Base-by-base conservation (phyloP, 306 rosid genomes). In the Arachis hypogaea region DNA sequence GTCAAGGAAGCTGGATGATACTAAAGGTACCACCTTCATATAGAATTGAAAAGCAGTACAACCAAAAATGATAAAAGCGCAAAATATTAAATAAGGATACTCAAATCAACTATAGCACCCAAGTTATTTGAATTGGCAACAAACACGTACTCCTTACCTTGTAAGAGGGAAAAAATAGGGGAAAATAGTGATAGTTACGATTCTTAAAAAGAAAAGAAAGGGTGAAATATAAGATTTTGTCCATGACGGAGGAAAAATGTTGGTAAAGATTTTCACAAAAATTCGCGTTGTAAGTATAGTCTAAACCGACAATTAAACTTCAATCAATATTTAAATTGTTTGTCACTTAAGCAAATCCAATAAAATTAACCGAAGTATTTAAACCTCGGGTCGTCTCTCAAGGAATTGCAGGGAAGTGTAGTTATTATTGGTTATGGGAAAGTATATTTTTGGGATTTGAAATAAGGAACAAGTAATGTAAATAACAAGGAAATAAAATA, bases 111-210 rank as follows among this genome's bases (percentile, higher is more conserved):
- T 29, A 86, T 71, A 41, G 99, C 97, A 70, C 99, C 99, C 86
- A 94, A 83, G 85, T 94, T 94, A 78, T 94, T 97, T 0, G 99
- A 89, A 85, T 94, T 94, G 78, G 99, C 94, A 75, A 82, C 63
- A 84, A 94, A 94, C 61, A 92, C 90, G 5, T 92, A 94, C 79
- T 94, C 99, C 89, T 89, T 94, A 63, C 97, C 97, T 97, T 94
- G 93, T 44, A 79, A 40, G 43, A 71, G 50, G 54, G 72, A 36
- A 64, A 59, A 77, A 57, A 38, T 30, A 3, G 36, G 50, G 40
- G 73, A 80, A 77, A 38, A 61, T 36, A 29, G 11, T 47, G 52
- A 66, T 14, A 11, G 40, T n/a, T 16, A 75, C 30, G 68, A 44
- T 22, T 11, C 11, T 6, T 14, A 14, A 14, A 14, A 45, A 49